phyloP scores from a whole-genome alignment of 768 basidiomycete species.

The Tricholoma bakamatsutake region DNA sequence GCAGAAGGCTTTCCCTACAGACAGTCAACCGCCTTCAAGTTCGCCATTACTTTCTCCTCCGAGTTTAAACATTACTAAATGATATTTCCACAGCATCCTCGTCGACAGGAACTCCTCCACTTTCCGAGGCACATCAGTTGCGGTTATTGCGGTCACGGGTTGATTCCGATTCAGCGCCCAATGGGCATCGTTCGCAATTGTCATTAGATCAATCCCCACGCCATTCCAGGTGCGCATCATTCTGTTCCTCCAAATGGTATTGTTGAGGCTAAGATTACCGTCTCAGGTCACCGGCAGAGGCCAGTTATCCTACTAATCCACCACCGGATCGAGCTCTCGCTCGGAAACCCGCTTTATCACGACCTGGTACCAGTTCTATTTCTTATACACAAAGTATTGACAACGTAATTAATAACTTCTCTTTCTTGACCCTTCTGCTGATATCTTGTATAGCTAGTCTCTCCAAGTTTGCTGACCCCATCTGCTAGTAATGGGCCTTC shows the following conservation, averaged over 20 bases:
- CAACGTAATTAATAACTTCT: slow-evolving; percentile 28
- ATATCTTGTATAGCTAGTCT: slow-evolving; percentile 24
- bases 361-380: slow-evolving; percentile 37
- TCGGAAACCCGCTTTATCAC: slow-evolving; percentile 38
- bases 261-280: not conserved
- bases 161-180: slow-evolving; percentile 10
- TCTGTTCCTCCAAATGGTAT: not conserved
- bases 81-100: slow-evolving; percentile 10
- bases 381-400: slow-evolving; percentile 44
- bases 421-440: slow-evolving; percentile 2
- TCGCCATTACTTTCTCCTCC: slow-evolving; percentile 18
- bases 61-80: slow-evolving; percentile 21
- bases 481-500: slow-evolving; percentile 28
- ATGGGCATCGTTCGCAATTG: slow-evolving; percentile 13
- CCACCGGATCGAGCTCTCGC: slow-evolving; percentile 20
- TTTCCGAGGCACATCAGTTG: slow-evolving; percentile 23
- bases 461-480: slow-evolving; percentile 29
- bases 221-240: slow-evolving; percentile 35
- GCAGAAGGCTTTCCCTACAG: slow-evolving; percentile 3
- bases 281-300: slow-evolving; percentile 38
- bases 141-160: slow-evolving; percentile 26
- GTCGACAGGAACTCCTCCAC: slow-evolving; percentile 14
- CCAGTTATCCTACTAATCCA: slow-evolving; percentile 23
- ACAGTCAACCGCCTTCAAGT: not conserved
- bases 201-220: slow-evolving; percentile 36